Percentiles rank a stretch among this genome's conserved stretches.
These are phyloP conservation scores for Colletotrichum lini DNA, from an alignment of 2,329 filamentous ascomycete species.

Conservation along the genomic window DNA sequence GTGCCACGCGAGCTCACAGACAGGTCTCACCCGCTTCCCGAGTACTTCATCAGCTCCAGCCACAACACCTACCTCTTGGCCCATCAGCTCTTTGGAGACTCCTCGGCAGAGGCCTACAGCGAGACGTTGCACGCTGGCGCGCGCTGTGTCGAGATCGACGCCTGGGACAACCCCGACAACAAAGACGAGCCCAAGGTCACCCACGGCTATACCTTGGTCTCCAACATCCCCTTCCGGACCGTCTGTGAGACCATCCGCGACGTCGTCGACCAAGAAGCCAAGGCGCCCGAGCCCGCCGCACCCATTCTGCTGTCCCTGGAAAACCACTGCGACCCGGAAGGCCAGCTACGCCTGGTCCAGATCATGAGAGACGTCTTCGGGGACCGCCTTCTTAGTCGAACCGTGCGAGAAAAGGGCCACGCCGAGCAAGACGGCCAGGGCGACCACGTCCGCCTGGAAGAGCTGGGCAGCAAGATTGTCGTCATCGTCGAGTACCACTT, in stretches of 20 bases:
- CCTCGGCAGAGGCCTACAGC: slow-evolving; percentile 74
- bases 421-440: slow-evolving; percentile 65
- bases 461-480: slow-evolving; percentile 74
- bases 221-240: slow-evolving; percentile 73
- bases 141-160: slow-evolving; percentile 81
- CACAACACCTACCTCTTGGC: slow-evolving; percentile 82
- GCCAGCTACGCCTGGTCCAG: slow-evolving; percentile 72
- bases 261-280: slow-evolving; percentile 71
- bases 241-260: slow-evolving; percentile 78
- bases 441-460: slow-evolving; percentile 70
- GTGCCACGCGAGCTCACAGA: slow-evolving; percentile 70
- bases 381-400: slow-evolving; percentile 70
- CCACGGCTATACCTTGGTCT: slow-evolving; percentile 78
- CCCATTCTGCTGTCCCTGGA: slow-evolving; percentile 77
- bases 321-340: slow-evolving; percentile 74
- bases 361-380: slow-evolving; percentile 78
- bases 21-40: slow-evolving; percentile 72
- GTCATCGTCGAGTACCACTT: slow-evolving; percentile 79
- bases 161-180: slow-evolving; percentile 76
- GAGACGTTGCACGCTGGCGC: slow-evolving; percentile 74
- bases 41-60: slow-evolving; percentile 81
- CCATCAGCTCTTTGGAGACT: slow-evolving; percentile 77
- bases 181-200: slow-evolving; percentile 78
- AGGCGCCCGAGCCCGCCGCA: slow-evolving; percentile 59
- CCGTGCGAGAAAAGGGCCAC: slow-evolving; percentile 69